Conservation (phyloP, 164 flowering plant species). For the Dillenia turbinata region DNA sequence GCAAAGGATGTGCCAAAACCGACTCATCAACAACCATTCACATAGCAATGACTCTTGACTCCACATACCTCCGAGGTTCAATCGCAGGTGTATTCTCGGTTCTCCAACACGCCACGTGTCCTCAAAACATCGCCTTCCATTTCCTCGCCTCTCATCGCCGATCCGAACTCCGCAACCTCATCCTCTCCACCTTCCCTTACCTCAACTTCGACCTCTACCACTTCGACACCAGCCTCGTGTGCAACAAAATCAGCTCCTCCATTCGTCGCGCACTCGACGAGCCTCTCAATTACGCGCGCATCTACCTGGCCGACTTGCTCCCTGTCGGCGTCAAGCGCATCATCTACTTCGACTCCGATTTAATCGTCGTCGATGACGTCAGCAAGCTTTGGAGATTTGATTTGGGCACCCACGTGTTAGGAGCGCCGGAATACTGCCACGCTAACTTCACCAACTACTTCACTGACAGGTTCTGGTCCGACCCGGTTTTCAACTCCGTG, state of each 20-base stretch:
- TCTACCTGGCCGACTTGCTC: conserved; percentile 60
- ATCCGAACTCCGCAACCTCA: conserved; percentile 30
- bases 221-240: conserved; percentile 45
- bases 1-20: conserved; percentile 35
- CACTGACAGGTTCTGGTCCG: conserved; percentile 54
- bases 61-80: conserved; percentile 78
- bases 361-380: conserved; percentile 67
- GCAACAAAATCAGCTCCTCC: conserved; percentile 54
- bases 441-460: conserved; percentile 73
- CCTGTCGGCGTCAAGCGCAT: conserved; percentile 45
- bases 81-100: conserved; percentile 72
- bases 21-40: conserved; percentile 39
- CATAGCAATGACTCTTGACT: conserved; percentile 73
- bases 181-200: conserved; percentile 60
- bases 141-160: conserved; percentile 41
- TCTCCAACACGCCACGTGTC: conserved; percentile 74
- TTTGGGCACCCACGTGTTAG: conserved; percentile 44
- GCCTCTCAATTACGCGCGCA: conserved; percentile 76
- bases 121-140: conserved; percentile 68
- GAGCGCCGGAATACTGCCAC: conserved; percentile 81
- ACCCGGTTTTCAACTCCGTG: conserved; percentile 22
- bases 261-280: conserved; percentile 67
- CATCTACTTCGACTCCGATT: conserved; percentile 74
- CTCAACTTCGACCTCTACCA: conserved; percentile 50
- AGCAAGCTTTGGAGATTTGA: conserved; percentile 47